Base-by-base conservation (phyloP, 495 filamentous ascomycete species). In the Apodospora peruviana region DNA sequence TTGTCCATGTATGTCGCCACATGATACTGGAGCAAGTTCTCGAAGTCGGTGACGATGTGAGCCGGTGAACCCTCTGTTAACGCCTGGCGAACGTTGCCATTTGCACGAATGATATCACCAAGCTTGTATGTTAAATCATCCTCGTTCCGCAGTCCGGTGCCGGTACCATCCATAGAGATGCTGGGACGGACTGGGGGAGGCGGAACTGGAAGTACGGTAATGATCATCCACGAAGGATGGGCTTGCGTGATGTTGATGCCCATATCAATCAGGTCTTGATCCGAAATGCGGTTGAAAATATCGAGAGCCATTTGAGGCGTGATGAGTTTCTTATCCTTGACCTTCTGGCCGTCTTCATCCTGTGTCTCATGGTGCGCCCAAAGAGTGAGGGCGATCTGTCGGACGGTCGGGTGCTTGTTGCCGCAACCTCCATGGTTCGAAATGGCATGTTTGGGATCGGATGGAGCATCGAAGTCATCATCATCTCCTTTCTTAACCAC, bases 1-100 rank as follows among this genome's bases (percentile, higher is more conserved):
- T 99, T 99, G 61, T 97, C 93, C 93, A 99, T 99, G 69, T 95
- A 91, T 5, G 93, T 99, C 8, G 93, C 93, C 38, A 97, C 91
- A 59, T 99, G 93, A 64, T 93, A 99, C 57, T 99, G 93, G n/a
- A 99, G 71, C 7, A 99, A 71, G 47, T 82, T 79, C 66, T 95
- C 87, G 46, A 95, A 97, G 55, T 99, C 93, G 23, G 79, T 81
- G 24, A 87, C 78, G 34, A 97, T 84, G 69, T 97, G 94, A 43
- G 84, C 81, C 0, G 93, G 90, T 3, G 91, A 88, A 35, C 91
- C 91, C 64, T 96, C 89, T 38, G 84, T 78, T 49, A 93, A 84
- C 39, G 90, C 90, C 45, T 90, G 83, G 35, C 85, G 80, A 24
- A 99, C 90, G 56, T 95, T 96, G 56, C 86, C 84, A 72, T 97